A percentile compares a stretch with the other conserved stretches of the same genome.
phyloP scores from a whole-genome alignment of 2,329 filamentous ascomycete genomes.

The Ilyonectria robusta region DNA sequence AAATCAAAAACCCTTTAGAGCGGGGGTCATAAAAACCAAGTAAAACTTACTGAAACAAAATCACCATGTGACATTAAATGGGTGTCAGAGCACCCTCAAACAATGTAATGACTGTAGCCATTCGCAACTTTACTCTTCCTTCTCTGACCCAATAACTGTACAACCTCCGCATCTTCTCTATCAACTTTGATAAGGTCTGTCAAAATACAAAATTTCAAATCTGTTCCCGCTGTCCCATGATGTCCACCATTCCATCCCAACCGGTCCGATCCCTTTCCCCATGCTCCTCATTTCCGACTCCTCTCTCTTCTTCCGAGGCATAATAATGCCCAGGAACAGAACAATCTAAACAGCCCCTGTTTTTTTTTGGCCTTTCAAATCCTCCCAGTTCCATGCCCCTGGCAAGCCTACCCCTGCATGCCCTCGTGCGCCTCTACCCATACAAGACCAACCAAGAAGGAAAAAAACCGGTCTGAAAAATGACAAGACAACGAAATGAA shows the following conservation, averaged over 20 bases:
- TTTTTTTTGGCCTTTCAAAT: conserved; percentile 35
- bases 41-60: neutral
- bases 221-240: conserved; percentile 10
- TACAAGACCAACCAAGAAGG: conserved; percentile 23
- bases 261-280: conserved; percentile 13
- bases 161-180: conserved; percentile 35
- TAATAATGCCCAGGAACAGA: conserved; percentile 16
- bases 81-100: conserved; percentile 27
- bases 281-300: neutral
- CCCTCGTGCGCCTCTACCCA: conserved; percentile 40
- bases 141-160: conserved; percentile 40
- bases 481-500: conserved; percentile 41
- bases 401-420: conserved; percentile 30
- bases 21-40: neutral
- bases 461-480: conserved; percentile 36
- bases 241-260: conserved; percentile 5
- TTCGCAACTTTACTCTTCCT: conserved; percentile 24
- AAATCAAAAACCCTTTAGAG: conserved; percentile 8
- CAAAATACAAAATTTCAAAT: conserved; percentile 32
- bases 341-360: conserved; percentile 21
- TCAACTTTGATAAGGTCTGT: conserved; percentile 35
- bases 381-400: conserved; percentile 28
- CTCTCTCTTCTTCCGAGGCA: neutral
- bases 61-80: neutral
- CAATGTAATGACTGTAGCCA: conserved; percentile 23